These are phyloP conservation scores for Penicillium psychrofluorescens DNA, from an alignment of 495 filamentous ascomycete genomes.

Conservation along the genomic window DNA sequence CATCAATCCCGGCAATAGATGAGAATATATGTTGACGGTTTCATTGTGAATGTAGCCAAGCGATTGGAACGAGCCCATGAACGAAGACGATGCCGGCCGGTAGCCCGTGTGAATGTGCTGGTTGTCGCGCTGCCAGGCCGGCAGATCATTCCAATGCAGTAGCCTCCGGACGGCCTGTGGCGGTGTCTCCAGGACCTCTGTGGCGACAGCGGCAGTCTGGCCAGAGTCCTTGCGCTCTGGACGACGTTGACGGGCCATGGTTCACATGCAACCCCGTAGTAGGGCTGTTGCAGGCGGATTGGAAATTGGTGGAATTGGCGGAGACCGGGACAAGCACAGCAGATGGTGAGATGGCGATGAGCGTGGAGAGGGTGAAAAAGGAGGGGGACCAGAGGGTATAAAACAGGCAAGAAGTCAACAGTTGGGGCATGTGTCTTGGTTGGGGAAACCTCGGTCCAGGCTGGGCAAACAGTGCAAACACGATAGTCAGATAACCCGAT, in stretches of 20 bases:
- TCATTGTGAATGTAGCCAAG: constrained; percentile 84
- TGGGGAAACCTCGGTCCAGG: constrained; percentile 17
- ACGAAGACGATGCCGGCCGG: constrained; percentile 61
- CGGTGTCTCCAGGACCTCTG: constrained; percentile 20
- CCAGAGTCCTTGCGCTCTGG: constrained; percentile 10
- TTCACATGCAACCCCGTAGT: constrained; percentile 18
- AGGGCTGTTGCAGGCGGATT: constrained; percentile 2
- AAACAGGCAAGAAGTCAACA: constrained; percentile 7
- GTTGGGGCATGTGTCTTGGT: constrained; percentile 15
- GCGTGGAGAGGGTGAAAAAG: too few species aligned
- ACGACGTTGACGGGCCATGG: constrained; percentile 34
- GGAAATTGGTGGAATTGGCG: constrained; percentile 2
- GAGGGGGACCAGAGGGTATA: neutral
- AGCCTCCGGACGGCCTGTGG: constrained; percentile 27
- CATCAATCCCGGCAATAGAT: constrained; percentile 53
- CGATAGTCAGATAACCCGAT: neutral
- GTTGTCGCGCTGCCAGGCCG: constrained; percentile 69
- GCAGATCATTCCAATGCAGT: constrained; percentile 58
- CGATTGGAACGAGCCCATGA: constrained; percentile 53
- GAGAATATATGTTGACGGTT: constrained; percentile 89
- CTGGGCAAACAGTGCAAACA: constrained; percentile 14
- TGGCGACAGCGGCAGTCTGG: neutral
- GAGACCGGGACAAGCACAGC: too few species aligned
- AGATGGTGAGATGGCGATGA: too few species aligned
- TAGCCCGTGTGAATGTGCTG: constrained; percentile 68